Conservation (phyloP, 352 stramenopile genomes). For the Lagenidium giganteum region DNA sequence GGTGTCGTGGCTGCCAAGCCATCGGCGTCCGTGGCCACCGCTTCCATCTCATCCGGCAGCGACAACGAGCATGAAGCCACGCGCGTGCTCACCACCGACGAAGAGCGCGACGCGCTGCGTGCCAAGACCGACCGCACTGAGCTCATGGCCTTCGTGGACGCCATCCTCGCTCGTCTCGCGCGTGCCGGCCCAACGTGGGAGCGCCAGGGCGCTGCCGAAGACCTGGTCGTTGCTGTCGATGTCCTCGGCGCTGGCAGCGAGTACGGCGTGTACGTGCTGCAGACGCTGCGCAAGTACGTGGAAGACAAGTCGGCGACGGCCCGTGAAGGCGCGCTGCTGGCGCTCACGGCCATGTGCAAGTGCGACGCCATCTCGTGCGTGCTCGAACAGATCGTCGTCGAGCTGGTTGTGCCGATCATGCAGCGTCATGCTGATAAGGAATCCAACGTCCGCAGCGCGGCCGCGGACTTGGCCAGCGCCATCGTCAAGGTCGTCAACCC, state of each 20-base stretch:
- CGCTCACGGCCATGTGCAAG: conserved; percentile 33
- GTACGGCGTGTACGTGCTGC: conserved; percentile 32
- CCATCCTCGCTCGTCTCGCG: conserved; percentile 38
- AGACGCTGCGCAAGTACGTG: conserved; percentile 37
- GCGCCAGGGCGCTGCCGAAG: conserved; percentile 37
- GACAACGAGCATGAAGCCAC: conserved; percentile 27
- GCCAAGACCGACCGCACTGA: conserved; percentile 23
- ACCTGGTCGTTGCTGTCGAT: conserved; percentile 42
- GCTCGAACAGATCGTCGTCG: conserved; percentile 51
- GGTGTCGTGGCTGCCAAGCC: conserved; percentile 12
- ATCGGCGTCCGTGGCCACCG: conserved; percentile 26
- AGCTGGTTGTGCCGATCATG: conserved; percentile 44
- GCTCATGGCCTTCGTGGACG: conserved; percentile 26
- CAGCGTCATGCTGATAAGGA: conserved; percentile 65
- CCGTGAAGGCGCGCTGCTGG: conserved; percentile 49
- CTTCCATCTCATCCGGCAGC: conserved; percentile 24
- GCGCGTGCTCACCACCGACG: conserved; percentile 28
- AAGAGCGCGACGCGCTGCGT: conserved; percentile 33
- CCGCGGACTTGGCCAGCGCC: conserved; percentile 20
- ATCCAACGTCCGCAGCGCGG: conserved; percentile 39
- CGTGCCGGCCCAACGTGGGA: conserved; percentile 21
- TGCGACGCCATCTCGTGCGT: conserved; percentile 36
- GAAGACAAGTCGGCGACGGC: conserved; percentile 34
- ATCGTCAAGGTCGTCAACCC: conserved; percentile 47
- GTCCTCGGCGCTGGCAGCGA: conserved; percentile 29